Evolutionary conservation across 1,284 basidiomycete species (phyloP).

Genomic region (Clitocybe nebularis): DNA sequence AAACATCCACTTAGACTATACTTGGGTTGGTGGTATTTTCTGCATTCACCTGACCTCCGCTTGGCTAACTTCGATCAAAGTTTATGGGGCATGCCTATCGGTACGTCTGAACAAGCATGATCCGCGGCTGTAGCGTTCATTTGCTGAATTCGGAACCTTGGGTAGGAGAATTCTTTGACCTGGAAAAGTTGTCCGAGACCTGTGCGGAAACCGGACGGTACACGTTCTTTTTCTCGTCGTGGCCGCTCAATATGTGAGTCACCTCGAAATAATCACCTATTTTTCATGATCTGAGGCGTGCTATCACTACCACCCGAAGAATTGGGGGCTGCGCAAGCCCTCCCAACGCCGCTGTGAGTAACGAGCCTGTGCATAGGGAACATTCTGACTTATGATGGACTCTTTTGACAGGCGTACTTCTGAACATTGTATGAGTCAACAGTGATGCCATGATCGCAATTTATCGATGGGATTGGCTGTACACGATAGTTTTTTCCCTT

Average conservation of each 20-base stretch:
- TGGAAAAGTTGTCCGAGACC: constrained; percentile 54
- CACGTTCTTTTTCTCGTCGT: constrained; percentile 71
- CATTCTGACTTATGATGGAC: not conserved
- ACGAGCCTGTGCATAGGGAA: not conserved
- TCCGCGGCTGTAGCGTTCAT: constrained; percentile 9
- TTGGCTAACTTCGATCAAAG: constrained; percentile 26
- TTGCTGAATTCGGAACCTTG: constrained; percentile 7
- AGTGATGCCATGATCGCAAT: too few relatives aligned
- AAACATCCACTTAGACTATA: constrained; percentile 41
- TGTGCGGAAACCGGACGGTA: constrained; percentile 58
- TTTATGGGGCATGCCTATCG: constrained; percentile 71
- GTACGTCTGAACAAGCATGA: constrained; percentile 25
- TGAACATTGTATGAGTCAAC: too few relatives aligned
- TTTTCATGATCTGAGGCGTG: not conserved
- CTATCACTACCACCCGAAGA: constrained; percentile 25
- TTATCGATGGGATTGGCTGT: constrained; percentile 1
- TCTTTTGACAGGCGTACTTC: constrained; percentile 21
- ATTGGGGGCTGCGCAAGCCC: constrained; percentile 66
- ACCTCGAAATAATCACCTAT: constrained; percentile 1
- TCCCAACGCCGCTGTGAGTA: constrained; percentile 64
- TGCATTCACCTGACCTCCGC: constrained; percentile 1
- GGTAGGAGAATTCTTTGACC: constrained; percentile 67
- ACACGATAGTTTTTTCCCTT: not conserved
- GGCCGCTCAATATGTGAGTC: constrained; percentile 67
- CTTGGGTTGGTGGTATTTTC: constrained; percentile 42